Percentiles rank a stretch among this genome's conserved stretches.
Conservation (phyloP, 805 yeast species). For the Saccharomycopsis sp. region DNA sequence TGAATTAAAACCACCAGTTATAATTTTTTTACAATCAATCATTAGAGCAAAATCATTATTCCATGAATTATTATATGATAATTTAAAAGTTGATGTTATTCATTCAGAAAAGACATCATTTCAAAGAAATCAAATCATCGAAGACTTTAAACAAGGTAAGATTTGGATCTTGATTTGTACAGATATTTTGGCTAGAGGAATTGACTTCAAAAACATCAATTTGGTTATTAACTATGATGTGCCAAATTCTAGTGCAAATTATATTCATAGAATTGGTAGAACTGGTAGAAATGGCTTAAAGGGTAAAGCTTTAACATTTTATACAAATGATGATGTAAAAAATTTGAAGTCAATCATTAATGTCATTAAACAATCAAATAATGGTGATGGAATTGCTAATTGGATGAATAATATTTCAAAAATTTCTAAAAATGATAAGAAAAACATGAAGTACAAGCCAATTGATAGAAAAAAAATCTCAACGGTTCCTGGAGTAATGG, state of each 20-base stretch:
- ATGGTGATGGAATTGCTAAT: constrained; percentile 51
- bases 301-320: constrained; percentile 86
- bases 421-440: constrained; percentile 52
- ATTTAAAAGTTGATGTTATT: constrained; percentile 85
- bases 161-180: constrained; percentile 96
- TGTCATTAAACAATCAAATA: constrained; percentile 83
- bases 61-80: constrained; percentile 88
- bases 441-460: constrained; percentile 44
- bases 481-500: constrained; percentile 67
- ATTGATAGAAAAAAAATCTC: constrained; percentile 65
- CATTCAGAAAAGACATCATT: constrained; percentile 88
- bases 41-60: constrained; percentile 90
- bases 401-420: constrained; percentile 78
- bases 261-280: constrained; percentile 97
- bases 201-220: constrained; percentile 93
- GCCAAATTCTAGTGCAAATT: constrained; percentile 87
- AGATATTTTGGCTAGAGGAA: constrained; percentile 93
- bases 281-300: constrained; percentile 90
- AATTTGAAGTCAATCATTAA: constrained; percentile 77
- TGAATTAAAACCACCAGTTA: constrained; percentile 84
- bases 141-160: constrained; percentile 79
- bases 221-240: constrained; percentile 94
- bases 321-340: constrained; percentile 77
- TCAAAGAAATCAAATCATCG: constrained; percentile 79
- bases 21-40: constrained; percentile 85